phyloP scores from a whole-genome alignment of 1,284 basidiomycete species.

The Sanguinoderma infundibulare region DNA sequence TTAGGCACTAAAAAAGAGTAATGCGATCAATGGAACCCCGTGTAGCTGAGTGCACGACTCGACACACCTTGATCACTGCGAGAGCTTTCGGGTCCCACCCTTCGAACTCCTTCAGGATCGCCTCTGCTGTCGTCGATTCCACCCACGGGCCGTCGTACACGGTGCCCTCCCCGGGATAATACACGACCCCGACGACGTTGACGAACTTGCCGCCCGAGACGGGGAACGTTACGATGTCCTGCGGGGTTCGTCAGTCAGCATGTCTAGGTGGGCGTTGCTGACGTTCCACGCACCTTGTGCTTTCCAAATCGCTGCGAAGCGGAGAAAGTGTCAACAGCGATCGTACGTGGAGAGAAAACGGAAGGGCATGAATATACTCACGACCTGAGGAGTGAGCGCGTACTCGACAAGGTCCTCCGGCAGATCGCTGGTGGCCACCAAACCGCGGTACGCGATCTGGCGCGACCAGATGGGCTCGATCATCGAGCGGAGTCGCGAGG shows the following conservation, averaged over 20 bases:
- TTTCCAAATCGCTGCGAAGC: constrained; percentile 2
- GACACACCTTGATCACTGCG: constrained; percentile 23
- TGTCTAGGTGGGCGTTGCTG: too few relatives aligned
- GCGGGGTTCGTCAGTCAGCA: neutral
- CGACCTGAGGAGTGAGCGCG: neutral
- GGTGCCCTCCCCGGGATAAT: constrained; percentile 19
- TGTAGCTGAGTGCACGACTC: neutral
- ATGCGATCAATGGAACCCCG: neutral
- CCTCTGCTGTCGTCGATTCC: constrained; percentile 19
- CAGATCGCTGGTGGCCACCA: neutral
- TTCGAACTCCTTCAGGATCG: constrained; percentile 21
- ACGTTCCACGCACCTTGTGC: neutral
- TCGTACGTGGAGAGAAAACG: neutral
- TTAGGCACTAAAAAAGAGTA: neutral
- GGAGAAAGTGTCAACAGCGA: neutral
- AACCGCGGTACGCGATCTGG: neutral
- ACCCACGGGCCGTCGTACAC: constrained; percentile 31
- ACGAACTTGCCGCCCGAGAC: constrained; percentile 12
- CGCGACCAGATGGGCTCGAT: constrained; percentile 5
- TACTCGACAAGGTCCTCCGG: neutral
- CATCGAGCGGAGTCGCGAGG: neutral
- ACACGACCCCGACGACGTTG: constrained; percentile 31
- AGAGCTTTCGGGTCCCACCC: constrained; percentile 33
- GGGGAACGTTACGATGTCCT: constrained; percentile 11
- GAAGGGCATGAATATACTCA: neutral